Percentiles rank a stretch among this genome's conserved stretches.
These are phyloP conservation scores for Rhodotorula paludigena DNA, from an alignment of 768 basidiomycete species.

Conservation along the genomic window DNA sequence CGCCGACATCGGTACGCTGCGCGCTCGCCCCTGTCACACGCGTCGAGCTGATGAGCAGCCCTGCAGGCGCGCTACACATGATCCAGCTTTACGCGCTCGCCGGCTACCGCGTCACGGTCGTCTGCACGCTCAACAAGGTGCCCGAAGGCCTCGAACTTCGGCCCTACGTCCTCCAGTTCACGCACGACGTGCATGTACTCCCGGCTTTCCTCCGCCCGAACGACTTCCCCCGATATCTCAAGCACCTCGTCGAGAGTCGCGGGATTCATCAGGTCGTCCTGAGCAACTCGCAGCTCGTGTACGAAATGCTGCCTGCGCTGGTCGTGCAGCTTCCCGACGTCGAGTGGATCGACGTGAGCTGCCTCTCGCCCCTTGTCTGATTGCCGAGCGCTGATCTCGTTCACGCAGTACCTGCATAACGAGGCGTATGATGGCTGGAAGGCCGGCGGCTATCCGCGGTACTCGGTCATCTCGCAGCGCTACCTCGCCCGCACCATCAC, in stretches of 20 bases:
- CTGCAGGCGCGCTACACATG: constrained; percentile 35
- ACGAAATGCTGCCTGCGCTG: constrained; percentile 38
- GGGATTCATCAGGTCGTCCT: constrained; percentile 27
- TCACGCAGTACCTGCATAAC: constrained; percentile 37
- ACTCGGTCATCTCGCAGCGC: constrained; percentile 40
- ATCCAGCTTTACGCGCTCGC: constrained; percentile 34
- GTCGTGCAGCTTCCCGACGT: constrained; percentile 36
- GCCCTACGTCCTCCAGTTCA: constrained; percentile 35
- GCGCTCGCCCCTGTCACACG: no score
- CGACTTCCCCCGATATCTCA: constrained; percentile 39
- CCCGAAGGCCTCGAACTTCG: constrained; percentile 37
- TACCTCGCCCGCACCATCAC: constrained; percentile 40
- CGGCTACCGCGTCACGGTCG: constrained; percentile 38
- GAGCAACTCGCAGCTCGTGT: constrained; percentile 33
- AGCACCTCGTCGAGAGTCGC: constrained; percentile 30
- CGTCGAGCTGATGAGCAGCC: no score
- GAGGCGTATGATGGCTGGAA: constrained; percentile 41
- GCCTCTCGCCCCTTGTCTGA: background rate
- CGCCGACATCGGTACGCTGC: constrained; percentile 27
- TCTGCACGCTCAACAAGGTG: constrained; percentile 33
- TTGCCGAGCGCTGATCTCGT: no score
- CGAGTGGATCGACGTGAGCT: constrained; percentile 34
- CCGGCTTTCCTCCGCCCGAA: constrained; percentile 34
- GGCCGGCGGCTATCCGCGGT: constrained; percentile 39
- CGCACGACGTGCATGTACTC: constrained; percentile 39